A percentile compares a stretch with the other conserved stretches of the same genome.
These are phyloP conservation scores for Leccinum pellstonianum DNA, from an alignment of 768 basidiomycete species.

Conservation along the genomic window DNA sequence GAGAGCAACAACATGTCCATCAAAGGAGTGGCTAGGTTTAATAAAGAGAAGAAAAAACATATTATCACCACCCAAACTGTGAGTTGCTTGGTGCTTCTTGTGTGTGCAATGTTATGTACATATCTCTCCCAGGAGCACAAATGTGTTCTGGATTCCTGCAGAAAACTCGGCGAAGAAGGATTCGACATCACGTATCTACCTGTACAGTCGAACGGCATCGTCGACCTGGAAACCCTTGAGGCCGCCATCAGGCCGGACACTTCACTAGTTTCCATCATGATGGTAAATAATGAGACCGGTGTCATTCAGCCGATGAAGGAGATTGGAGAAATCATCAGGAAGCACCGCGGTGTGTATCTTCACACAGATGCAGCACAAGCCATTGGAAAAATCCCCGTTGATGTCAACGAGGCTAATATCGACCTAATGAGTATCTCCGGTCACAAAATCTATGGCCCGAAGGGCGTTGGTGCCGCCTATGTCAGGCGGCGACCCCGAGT, in stretches of 20 bases:
- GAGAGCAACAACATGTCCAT: conserved; percentile 98
- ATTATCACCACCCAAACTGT: conserved; percentile 95
- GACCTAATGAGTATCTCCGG: conserved; percentile 96
- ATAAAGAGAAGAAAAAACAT: conserved; percentile 90
- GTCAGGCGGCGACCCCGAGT: conserved; percentile 91
- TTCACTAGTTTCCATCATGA: conserved; percentile 95
- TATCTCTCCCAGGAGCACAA: conserved; percentile 81
- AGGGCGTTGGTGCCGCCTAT: conserved; percentile 93
- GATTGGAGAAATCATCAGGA: conserved; percentile 82
- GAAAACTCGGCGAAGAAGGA: conserved; percentile 92
- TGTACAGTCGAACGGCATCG: conserved; percentile 80
- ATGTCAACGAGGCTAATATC: conserved; percentile 94
- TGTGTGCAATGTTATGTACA: background rate
- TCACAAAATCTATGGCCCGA: conserved; percentile 98
- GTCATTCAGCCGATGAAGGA: conserved; percentile 97
- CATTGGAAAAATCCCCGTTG: conserved; percentile 83
- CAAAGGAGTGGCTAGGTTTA: conserved; percentile 95
- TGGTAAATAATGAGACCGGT: conserved; percentile 98
- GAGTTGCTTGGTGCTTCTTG: conserved; percentile 26
- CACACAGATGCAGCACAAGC: conserved; percentile 99
- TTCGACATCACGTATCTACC: conserved; percentile 99
- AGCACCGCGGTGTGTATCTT: conserved; percentile 89
- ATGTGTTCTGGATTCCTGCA: conserved; percentile 97
- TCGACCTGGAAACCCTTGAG: conserved; percentile 77
- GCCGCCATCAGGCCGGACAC: conserved; percentile 90